These are phyloP conservation scores for Polyrhizophydium stewartii DNA, from an alignment of 371 early-diverging fungal species.

Conservation along the genomic window DNA sequence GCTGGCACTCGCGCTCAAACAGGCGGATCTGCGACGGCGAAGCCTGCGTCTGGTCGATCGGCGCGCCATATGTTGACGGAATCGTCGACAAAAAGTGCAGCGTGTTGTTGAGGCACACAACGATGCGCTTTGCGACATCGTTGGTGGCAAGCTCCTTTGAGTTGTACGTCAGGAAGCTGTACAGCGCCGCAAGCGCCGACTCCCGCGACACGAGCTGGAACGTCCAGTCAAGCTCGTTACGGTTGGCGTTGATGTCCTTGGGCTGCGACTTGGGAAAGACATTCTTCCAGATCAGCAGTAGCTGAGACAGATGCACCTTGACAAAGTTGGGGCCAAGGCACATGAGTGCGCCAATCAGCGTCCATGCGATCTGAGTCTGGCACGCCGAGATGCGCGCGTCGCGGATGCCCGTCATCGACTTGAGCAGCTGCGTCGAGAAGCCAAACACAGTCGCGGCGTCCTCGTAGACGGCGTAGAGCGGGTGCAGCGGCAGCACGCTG, in stretches of 20 bases:
- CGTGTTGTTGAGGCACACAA: conserved; percentile 73
- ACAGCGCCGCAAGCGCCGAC: conserved; percentile 66
- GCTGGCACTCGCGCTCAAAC: conserved; percentile 57
- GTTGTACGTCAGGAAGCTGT: conserved; percentile 69
- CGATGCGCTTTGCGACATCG: conserved; percentile 78
- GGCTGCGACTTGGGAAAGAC: conserved; percentile 41
- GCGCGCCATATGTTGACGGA: conserved; percentile 25
- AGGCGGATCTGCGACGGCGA: conserved; percentile 13
- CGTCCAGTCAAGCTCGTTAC: conserved; percentile 66
- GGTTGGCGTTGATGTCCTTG: conserved; percentile 23
- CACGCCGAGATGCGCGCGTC: conserved; percentile 55
- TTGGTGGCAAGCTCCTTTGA: conserved; percentile 58
- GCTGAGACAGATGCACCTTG: conserved; percentile 72
- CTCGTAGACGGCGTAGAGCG: conserved; percentile 73
- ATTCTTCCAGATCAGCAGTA: conserved; percentile 60
- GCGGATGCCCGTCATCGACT: conserved; percentile 39
- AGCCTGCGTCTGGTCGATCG: neutral
- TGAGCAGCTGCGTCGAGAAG: conserved; percentile 68
- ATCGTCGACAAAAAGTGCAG: conserved; percentile 61
- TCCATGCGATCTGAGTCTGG: conserved; percentile 78
- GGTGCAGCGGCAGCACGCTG: conserved; percentile 62
- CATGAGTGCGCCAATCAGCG: conserved; percentile 72
- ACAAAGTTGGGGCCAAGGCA: conserved; percentile 77
- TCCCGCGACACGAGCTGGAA: conserved; percentile 64
- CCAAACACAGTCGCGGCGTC: conserved; percentile 71